These are phyloP conservation scores for Monosporozyma servazzii DNA, from an alignment of 805 yeast genomes.

Conservation along the genomic window DNA sequence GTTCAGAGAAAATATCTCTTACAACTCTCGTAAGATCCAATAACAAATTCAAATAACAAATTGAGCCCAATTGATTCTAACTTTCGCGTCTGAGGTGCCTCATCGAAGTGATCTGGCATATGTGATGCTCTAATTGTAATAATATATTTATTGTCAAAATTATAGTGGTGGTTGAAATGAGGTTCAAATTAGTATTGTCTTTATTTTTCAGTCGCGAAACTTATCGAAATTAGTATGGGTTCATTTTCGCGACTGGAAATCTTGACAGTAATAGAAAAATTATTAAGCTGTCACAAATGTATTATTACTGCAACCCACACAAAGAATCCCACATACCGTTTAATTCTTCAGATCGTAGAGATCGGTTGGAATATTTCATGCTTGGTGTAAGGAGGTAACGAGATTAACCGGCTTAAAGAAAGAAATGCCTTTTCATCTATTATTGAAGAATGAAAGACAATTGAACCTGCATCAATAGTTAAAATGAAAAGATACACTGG, in stretches of 20 bases:
- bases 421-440: too few relatives aligned
- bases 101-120: neutral
- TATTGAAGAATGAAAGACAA: too few relatives aligned
- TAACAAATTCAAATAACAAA: neutral
- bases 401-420: too few relatives aligned
- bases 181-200: neutral
- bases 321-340: too few relatives aligned
- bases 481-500: too few relatives aligned
- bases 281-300: too few relatives aligned
- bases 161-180: neutral
- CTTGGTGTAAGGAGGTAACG: too few relatives aligned
- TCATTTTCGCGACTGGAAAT: neutral
- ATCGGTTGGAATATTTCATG: too few relatives aligned
- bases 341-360: too few relatives aligned
- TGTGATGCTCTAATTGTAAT: neutral
- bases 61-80: neutral
- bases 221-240: too few relatives aligned
- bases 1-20: neutral
- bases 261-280: neutral
- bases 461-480: too few relatives aligned
- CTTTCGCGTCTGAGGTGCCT: neutral
- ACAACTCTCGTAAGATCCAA: neutral
- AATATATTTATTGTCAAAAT: neutral
- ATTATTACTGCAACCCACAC: too few relatives aligned
- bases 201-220: neutral